Evolutionary conservation across 352 stramenopile species (phyloP).

Genomic region (Globisporangium orthogonon): DNA sequence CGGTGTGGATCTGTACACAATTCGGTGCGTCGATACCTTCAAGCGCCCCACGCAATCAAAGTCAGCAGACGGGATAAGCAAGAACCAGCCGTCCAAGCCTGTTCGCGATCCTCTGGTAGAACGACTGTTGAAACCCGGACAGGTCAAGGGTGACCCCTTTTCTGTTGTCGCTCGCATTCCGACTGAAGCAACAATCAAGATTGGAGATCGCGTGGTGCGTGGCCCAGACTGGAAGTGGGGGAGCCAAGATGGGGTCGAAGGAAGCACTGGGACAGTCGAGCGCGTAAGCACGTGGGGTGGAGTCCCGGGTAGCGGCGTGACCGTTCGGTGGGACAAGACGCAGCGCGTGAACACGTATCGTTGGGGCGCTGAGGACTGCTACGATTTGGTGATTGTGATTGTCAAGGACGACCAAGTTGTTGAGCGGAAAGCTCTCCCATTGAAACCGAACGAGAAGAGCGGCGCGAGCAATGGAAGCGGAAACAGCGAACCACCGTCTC

Average conservation of each 20-base stretch:
- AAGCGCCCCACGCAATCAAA: conserved; percentile 27
- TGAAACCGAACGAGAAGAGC: conserved; percentile 12
- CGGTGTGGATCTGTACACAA: conserved; percentile 46
- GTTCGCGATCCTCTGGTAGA: conserved; percentile 1
- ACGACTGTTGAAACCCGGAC: conserved; percentile 9
- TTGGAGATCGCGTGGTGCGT: conserved; percentile 67
- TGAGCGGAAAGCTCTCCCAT: conserved; percentile 44
- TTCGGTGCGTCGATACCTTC: conserved; percentile 59
- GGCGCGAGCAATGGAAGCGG: conserved; percentile 9
- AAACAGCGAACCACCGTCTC: conserved; percentile 16
- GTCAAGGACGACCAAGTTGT: conserved; percentile 41
- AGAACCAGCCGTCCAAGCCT: conserved; percentile 1
- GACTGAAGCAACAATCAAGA: conserved; percentile 22
- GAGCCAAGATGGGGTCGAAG: conserved; percentile 66
- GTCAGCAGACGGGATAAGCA: conserved; percentile 22
- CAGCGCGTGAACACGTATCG: conserved; percentile 81
- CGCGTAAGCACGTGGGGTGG: conserved; percentile 74
- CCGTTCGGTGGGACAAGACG: conserved; percentile 77
- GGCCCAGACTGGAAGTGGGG: conserved; percentile 81
- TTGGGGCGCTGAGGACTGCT: conserved; percentile 72
- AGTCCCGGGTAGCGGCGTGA: conserved; percentile 69
- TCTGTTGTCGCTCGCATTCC: background rate
- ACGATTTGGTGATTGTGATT: conserved; percentile 65
- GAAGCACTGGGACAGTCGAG: conserved; percentile 58
- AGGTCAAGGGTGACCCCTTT: conserved; percentile 1